Evolutionary conservation across 1,284 basidiomycete genomes (phyloP).

Genomic region (Peniophora sp.): DNA sequence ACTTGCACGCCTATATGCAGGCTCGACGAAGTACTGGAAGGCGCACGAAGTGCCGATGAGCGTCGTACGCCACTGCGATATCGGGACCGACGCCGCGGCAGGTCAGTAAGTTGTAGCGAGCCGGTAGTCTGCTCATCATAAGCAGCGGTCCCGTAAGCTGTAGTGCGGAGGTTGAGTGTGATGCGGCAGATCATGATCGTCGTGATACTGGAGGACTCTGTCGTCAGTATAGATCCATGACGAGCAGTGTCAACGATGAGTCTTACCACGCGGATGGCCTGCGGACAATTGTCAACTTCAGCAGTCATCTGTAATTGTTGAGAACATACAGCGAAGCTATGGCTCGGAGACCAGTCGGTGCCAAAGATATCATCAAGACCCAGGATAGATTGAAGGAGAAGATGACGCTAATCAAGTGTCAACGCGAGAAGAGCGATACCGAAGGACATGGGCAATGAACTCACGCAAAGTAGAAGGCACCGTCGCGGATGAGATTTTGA

Average conservation of each 20-base stretch:
- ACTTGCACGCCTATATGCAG: no score
- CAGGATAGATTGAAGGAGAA: conserved; percentile 12
- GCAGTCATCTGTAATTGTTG: not conserved
- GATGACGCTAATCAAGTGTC: conserved; percentile 5
- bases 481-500: conserved; percentile 9
- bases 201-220: conserved; percentile 12
- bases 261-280: conserved; percentile 12
- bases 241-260: no score
- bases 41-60: no score
- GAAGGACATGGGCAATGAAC: not conserved
- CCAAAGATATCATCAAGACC: conserved; percentile 13
- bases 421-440: not conserved
- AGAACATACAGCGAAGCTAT: conserved; percentile 11
- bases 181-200: conserved; percentile 12
- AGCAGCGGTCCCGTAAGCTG: conserved; percentile 6
- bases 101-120: no score
- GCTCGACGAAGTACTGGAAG: no score
- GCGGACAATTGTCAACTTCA: not conserved
- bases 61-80: no score
- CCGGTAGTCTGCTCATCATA: no score
- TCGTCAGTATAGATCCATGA: no score
- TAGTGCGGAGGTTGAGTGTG: conserved; percentile 12
- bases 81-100: no score
- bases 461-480: conserved; percentile 11
- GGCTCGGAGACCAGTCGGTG: conserved; percentile 11